Evolutionary conservation across 2,329 filamentous ascomycete genomes (phyloP), one percentile per base, ranked within the genome.

Genomic region (Orbilia brochopaga): DNA sequence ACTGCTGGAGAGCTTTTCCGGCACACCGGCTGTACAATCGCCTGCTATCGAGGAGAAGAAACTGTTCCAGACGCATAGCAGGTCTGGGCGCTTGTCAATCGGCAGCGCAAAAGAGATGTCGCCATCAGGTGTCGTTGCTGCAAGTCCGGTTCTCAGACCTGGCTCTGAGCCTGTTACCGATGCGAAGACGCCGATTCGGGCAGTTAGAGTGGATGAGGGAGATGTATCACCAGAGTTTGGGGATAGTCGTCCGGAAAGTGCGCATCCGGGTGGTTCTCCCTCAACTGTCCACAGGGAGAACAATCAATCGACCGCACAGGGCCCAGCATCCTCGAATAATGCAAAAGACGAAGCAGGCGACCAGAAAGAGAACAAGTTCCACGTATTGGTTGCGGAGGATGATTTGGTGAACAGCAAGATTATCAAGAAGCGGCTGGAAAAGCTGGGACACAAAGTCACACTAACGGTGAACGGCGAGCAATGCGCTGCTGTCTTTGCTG

Each of bases 321-420:
- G 58, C 30, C 42, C 21, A n/a, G n/a, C 19, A 24, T 23, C 44
- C 21, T 15, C 17, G 19, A 23, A 48, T 57, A n/a, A 23, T 53
- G 50, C 5, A 42, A 44, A 60, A 30, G 63, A 19, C 50, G 50
- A 21, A 57, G 58, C n/a, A 17, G 32, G 30, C 8, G 32, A 57
- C 32, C 15, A 4, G 15, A 7, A 21, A 11, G 55, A 65, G 57
- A 79, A 83, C 1, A 79, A 84, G 40, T 81, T 91, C 74, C 83
- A 84, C 17, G 86, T 95, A 1, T 82, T 96, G 21, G 86, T 96
- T 37, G 92, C 92, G 0, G 92, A 96, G 77, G 92, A 96, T 75
- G 91, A 96, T 76, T 90, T 91, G 0, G 87, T 95, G 75, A 96
- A 96, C 75, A 90, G 90, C 79, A 89, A 87, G 69, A 90, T 96